A percentile compares a stretch with the other conserved stretches of the same genome.
phyloP scores from a whole-genome alignment of 2,329 filamentous ascomycete genomes.

The Xylariaceae sp. region DNA sequence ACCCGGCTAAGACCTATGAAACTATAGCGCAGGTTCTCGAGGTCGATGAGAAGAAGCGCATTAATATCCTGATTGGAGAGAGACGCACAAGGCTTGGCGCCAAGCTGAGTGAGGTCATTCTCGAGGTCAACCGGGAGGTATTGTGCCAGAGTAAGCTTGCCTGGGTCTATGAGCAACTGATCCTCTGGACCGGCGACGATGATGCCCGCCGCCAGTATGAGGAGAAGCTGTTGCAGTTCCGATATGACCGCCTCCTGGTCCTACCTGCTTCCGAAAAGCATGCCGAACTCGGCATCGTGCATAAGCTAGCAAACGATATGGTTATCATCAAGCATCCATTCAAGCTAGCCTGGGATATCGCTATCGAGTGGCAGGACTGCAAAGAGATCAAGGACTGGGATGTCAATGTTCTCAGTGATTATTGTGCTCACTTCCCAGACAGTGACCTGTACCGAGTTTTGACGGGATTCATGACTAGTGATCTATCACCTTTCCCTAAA shows the following conservation, averaged over 20 bases:
- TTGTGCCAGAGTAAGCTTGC: constrained; percentile 78
- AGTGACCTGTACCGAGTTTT: constrained; percentile 83
- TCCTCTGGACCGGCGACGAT: constrained; percentile 90
- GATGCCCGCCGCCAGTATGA: constrained; percentile 83
- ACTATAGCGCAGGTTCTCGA: constrained; percentile 85
- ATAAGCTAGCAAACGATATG: constrained; percentile 85
- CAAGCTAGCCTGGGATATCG: constrained; percentile 87
- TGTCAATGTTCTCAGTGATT: constrained; percentile 76
- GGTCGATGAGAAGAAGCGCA: constrained; percentile 82
- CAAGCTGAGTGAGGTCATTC: constrained; percentile 79
- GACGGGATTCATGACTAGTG: constrained; percentile 80
- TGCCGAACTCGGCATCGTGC: constrained; percentile 72
- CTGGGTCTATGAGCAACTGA: constrained; percentile 78
- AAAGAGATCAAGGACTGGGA: constrained; percentile 80
- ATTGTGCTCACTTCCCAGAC: constrained; percentile 82
- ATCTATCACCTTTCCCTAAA: constrained; percentile 79
- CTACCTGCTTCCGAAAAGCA: constrained; percentile 70
- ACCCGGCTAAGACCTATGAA: constrained; percentile 80
- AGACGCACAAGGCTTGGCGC: constrained; percentile 87
- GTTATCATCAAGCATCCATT: constrained; percentile 94
- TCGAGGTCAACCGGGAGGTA: constrained; percentile 87
- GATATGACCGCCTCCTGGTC: constrained; percentile 77
- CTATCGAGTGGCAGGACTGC: constrained; percentile 86
- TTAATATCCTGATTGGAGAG: constrained; percentile 89
- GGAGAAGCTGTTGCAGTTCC: constrained; percentile 84